A percentile compares a stretch with the other conserved stretches of the same genome.
Evolutionary conservation across 495 filamentous ascomycete species (phyloP).

Genomic region (Amphirosellinia nigrospora): DNA sequence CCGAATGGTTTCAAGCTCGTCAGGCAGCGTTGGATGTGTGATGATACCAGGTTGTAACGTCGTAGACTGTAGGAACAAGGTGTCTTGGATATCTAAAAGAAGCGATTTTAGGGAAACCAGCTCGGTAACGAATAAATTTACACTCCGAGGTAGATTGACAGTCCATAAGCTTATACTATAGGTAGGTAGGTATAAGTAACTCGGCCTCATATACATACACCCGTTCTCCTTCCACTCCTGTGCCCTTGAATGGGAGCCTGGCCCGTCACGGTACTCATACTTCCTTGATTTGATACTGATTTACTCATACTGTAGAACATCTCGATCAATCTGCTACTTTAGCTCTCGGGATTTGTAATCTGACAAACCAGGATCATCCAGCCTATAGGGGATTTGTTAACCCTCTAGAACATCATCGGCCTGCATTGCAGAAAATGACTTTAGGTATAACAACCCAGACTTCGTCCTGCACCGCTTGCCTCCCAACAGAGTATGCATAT

Average conservation of each 20-base stretch:
- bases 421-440: no score
- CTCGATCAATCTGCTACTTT: not conserved
- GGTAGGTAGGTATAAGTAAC: no score
- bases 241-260: not conserved
- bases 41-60: not conserved
- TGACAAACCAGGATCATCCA: no score
- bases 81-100: not conserved
- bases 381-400: no score
- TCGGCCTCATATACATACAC: constrained; percentile 15
- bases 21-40: not conserved
- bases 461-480: no score
- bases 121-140: not conserved
- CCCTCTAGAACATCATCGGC: no score
- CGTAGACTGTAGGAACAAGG: not conserved
- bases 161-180: not conserved
- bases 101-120: not conserved
- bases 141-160: not conserved
- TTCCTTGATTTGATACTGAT: not conserved
- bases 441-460: no score
- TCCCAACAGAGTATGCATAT: no score
- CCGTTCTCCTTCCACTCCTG: not conserved
- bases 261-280: not conserved
- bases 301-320: not conserved
- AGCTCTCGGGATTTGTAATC: no score
- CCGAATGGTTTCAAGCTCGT: not conserved